Evolutionary conservation across 345 rosid genomes (phyloP).

Genomic region (Reutealis trisperma): DNA sequence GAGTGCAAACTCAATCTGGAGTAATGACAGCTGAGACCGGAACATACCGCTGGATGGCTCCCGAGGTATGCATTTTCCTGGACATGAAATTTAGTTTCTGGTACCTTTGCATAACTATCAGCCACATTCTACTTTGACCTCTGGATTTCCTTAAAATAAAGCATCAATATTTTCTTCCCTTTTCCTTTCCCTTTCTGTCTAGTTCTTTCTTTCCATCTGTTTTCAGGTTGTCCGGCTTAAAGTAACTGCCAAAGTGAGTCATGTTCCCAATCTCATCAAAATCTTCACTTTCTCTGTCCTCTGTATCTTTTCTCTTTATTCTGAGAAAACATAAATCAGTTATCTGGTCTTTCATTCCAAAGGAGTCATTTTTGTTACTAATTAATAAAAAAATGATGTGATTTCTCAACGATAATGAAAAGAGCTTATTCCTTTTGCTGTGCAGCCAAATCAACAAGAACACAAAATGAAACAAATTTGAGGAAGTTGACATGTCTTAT

Average conservation of each 20-base stretch:
- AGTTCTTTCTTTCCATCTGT: no score
- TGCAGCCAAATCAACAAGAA: background rate
- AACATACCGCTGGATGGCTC: constrained; percentile 99
- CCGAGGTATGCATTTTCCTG: constrained; percentile 60
- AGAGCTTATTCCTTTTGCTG: constrained; percentile 8
- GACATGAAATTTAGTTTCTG: background rate
- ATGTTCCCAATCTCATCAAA: no score
- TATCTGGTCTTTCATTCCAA: constrained; percentile 14
- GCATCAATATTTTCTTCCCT: no score
- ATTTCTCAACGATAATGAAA: constrained; percentile 1
- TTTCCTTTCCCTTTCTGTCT: no score
- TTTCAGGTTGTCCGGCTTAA: no score
- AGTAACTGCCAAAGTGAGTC: no score
- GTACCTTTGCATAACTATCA: no score
- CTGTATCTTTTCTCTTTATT: no score
- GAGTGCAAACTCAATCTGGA: constrained; percentile 89
- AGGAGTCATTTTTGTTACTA: background rate
- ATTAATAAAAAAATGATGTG: background rate
- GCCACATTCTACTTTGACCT: no score
- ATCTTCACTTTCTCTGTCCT: no score
- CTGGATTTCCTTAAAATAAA: no score
- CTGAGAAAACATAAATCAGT: background rate
- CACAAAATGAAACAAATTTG: background rate
- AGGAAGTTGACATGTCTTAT: background rate
- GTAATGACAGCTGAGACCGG: constrained; percentile 99